phyloP scores from a whole-genome alignment of 2,329 filamentous ascomycete genomes.

The Trichoderma sp. region DNA sequence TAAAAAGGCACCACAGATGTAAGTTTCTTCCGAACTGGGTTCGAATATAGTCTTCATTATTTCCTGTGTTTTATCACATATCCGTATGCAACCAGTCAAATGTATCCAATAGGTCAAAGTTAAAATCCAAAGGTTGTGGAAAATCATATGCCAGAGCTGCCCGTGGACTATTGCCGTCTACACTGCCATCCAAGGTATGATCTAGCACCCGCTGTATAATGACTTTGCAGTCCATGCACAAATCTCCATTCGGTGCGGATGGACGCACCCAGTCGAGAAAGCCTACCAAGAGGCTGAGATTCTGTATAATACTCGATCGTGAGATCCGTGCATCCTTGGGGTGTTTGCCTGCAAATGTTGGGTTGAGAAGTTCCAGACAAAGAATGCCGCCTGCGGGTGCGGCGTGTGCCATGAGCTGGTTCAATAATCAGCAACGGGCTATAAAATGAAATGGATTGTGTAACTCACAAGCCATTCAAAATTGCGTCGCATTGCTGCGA shows the following conservation, averaged over 20 bases:
- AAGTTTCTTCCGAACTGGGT: too few species aligned
- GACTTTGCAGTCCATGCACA: conserved; percentile 49
- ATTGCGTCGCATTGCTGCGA: conserved; percentile 44
- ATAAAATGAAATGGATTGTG: neutral
- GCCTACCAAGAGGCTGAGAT: conserved; percentile 52
- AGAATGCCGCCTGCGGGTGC: conserved; percentile 52
- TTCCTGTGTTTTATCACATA: neutral
- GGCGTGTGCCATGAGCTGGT: conserved; percentile 50
- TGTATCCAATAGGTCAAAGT: conserved; percentile 45
- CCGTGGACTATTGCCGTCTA: conserved; percentile 27
- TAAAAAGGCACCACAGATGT: too few species aligned
- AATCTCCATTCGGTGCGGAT: conserved; percentile 48
- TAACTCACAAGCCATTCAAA: conserved; percentile 52
- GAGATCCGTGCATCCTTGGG: conserved; percentile 41
- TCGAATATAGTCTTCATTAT: neutral
- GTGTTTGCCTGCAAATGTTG: conserved; percentile 40
- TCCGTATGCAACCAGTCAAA: conserved; percentile 40
- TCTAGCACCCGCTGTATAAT: conserved; percentile 54
- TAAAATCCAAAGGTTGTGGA: conserved; percentile 36
- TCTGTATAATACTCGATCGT: conserved; percentile 52
- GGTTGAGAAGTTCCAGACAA: conserved; percentile 51
- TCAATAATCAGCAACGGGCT: neutral
- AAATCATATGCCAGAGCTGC: conserved; percentile 22
- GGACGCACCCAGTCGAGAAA: conserved; percentile 55
- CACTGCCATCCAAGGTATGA: conserved; percentile 45